Conservation (phyloP, 139 green algal species). For the Micromonas commoda region DNA sequence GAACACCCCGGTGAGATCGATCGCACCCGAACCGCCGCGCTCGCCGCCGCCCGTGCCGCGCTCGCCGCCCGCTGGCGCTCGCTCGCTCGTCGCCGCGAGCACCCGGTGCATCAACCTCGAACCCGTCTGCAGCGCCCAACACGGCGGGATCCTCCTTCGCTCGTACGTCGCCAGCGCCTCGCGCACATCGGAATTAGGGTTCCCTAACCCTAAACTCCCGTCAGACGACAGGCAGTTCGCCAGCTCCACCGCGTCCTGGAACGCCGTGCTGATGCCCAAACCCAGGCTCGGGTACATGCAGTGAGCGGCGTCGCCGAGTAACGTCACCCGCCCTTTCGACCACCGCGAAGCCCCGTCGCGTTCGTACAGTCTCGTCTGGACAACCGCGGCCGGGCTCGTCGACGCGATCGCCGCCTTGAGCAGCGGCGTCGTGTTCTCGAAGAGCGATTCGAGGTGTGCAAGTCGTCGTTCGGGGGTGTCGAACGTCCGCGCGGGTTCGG, state of each 20-base stretch:
- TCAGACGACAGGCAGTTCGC: background rate
- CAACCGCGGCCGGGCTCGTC: background rate
- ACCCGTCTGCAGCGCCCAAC: background rate
- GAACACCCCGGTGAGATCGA: background rate
- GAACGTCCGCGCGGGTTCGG: background rate
- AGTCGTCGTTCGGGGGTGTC: background rate
- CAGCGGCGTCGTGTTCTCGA: background rate
- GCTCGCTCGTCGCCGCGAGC: background rate
- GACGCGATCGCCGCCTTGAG: background rate
- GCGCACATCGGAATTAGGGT: no score
- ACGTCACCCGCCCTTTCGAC: background rate
- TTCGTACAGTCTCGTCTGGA: background rate
- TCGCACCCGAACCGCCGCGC: no score
- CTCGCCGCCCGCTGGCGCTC: no score
- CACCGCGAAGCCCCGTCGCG: background rate
- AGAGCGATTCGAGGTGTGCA: background rate
- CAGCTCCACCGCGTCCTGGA: background rate
- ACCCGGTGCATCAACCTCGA: background rate
- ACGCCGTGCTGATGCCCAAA: background rate
- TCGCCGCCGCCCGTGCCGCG: background rate
- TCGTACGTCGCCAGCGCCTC: background rate
- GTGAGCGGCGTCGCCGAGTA: conserved; percentile 17
- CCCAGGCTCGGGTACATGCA: conserved; percentile 4
- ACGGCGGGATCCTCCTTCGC: background rate
- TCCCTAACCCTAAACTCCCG: no score